These are phyloP conservation scores for Eucalyptus sp. DNA, from an alignment of 345 rosid species.

Conservation along the genomic window DNA sequence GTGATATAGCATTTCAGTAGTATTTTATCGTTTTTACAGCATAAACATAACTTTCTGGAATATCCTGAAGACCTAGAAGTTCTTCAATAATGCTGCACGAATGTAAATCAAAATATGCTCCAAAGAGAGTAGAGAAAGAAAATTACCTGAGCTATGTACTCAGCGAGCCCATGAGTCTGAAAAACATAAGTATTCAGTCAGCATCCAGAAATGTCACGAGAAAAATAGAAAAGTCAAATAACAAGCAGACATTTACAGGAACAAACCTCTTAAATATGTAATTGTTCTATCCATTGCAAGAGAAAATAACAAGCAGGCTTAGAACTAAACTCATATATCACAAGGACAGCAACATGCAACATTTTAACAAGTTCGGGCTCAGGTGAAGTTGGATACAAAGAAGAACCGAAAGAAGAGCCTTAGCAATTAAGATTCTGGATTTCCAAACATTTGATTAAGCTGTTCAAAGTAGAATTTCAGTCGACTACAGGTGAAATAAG, in stretches of 20 bases:
- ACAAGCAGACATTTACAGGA: not conserved
- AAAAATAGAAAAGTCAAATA: not conserved
- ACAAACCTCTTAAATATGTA: not conserved
- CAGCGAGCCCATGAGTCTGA: constrained; percentile 98
- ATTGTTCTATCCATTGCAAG: not conserved
- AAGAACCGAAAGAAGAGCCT: not conserved
- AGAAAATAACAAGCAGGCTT: not conserved
- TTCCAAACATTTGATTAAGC: not conserved
- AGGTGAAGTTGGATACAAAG: not conserved
- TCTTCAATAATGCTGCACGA: not conserved
- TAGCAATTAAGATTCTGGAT: not conserved
- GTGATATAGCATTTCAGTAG: not conserved
- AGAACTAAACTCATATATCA: not conserved
- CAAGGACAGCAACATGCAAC: not conserved
- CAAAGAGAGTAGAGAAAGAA: not conserved
- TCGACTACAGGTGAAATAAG: not conserved
- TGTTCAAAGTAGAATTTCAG: not conserved
- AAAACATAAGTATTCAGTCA: constrained; percentile 12
- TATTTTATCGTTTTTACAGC: not conserved
- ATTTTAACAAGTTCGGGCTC: not conserved
- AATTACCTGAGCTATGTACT: constrained; percentile 92
- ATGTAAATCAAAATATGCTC: not conserved
- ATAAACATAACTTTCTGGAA: not conserved
- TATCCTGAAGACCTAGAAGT: not conserved
- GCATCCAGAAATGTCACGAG: not conserved